phyloP scores from a whole-genome alignment of 169 alveolate species.

The Plasmodium yoelii region DNA sequence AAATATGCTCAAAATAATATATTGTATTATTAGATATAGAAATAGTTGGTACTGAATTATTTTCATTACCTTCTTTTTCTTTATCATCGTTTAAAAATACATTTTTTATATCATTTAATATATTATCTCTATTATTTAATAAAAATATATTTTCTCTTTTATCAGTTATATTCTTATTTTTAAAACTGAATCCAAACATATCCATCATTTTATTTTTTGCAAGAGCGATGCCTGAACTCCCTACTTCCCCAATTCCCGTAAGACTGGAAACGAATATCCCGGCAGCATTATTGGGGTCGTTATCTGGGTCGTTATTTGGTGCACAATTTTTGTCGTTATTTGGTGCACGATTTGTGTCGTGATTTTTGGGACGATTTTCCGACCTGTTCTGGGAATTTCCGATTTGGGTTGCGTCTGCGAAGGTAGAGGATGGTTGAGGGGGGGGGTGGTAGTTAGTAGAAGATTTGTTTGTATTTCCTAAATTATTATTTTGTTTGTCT shows the following conservation, averaged over 20 bases:
- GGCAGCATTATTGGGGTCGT: no score
- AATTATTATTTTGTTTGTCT: not conserved
- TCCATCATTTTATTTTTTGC: conserved; percentile 74
- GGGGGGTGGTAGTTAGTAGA: no score
- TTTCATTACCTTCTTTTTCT: not conserved
- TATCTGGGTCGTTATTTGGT: no score
- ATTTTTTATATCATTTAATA: conserved; percentile 37
- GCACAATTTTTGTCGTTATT: no score
- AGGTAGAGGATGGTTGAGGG: no score
- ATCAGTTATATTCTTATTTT: conserved; percentile 4
- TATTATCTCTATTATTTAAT: conserved; percentile 15
- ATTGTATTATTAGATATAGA: conserved; percentile 25
- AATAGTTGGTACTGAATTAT: not conserved
- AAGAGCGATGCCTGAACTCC: not conserved
- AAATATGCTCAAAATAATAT: conserved; percentile 76
- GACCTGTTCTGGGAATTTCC: no score
- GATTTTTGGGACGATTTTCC: not conserved
- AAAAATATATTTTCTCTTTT: conserved; percentile 30
- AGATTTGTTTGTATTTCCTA: not conserved
- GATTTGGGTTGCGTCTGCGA: not conserved
- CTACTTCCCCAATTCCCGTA: not conserved
- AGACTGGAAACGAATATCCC: not conserved
- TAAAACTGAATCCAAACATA: conserved; percentile 40
- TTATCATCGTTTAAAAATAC: not conserved
- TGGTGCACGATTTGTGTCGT: no score